These are phyloP conservation scores for Penicillium canescens DNA, from an alignment of 495 filamentous ascomycete species.

Conservation along the genomic window DNA sequence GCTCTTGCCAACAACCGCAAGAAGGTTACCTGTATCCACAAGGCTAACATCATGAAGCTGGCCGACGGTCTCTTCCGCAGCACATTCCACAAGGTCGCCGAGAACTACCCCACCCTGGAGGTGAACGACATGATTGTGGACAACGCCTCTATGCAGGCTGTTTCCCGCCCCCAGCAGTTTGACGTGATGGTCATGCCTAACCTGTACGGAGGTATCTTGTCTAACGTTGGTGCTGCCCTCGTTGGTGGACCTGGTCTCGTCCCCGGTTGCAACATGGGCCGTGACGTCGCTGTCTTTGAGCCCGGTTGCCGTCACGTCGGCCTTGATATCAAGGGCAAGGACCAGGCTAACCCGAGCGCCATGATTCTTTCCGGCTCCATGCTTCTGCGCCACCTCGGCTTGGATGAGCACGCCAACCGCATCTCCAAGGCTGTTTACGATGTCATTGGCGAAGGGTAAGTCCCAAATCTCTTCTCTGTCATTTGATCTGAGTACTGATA, in stretches of 20 bases:
- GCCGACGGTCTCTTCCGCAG: constrained; percentile 97
- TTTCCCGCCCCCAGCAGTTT: constrained; percentile 93
- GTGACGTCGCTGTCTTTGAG: constrained; percentile 97
- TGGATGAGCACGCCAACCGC: constrained; percentile 96
- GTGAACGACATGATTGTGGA: constrained; percentile 99
- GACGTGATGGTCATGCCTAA: constrained; percentile 99
- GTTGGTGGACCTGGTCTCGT: constrained; percentile 97
- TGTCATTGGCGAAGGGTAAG: constrained; percentile 92
- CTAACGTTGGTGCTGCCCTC: constrained; percentile 98
- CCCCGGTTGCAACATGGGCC: constrained; percentile 98
- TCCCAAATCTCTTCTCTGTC: constrained; percentile 32
- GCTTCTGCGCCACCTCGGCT: constrained; percentile 92
- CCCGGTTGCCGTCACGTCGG: constrained; percentile 98
- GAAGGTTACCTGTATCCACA: constrained; percentile 99
- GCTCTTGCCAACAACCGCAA: constrained; percentile 96
- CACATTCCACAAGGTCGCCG: constrained; percentile 89
- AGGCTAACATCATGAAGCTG: constrained; percentile 99
- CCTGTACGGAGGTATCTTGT: constrained; percentile 97
- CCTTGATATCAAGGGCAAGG: constrained; percentile 98
- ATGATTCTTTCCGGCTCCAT: constrained; percentile 93
- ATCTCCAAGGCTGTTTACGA: constrained; percentile 97
- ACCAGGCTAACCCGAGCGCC: constrained; percentile 97
- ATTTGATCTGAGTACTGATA: constrained; percentile 19
- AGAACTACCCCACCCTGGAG: constrained; percentile 91
- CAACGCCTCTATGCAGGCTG: constrained; percentile 99